Evolutionary conservation across 495 filamentous ascomycete genomes (phyloP), one percentile per base, ranked within the genome.

Genomic region (Penicillium tannophilum): DNA sequence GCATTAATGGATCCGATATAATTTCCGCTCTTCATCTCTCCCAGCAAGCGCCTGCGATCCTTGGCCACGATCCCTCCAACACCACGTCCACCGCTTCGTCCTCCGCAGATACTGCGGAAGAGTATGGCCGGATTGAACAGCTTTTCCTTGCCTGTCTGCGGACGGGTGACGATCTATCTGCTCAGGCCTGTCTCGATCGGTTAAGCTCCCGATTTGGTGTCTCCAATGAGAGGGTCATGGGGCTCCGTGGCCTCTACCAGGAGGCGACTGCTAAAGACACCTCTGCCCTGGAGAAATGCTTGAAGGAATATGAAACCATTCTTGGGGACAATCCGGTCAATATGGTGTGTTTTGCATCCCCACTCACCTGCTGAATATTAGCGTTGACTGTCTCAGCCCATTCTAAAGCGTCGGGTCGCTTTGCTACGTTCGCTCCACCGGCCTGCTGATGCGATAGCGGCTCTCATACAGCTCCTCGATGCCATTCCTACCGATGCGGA

Each of bases 401-500:
- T 98, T 56, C 75, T 88, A 23, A 98, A 98, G 75, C 87, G 94
- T 45, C 88, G 90, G 20, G 83, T 93, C 56, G 89, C 93, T 20
- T 81, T 98, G 33, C 73, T 97, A 36, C 81, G 84, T 55, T 89
- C 88, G 30, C 79, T 96, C 61, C 83, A 83, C 20, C 82, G 84
- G 56, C 72, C 81, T 3, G 66, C 82, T 10, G 91, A 96, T 57
- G 91, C 94, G 12, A 89, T 91, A 47, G 77, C 85, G 52, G 84
- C 85, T 41, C 75, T 97, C 43, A 84, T 86, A 58, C 79, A 87
- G 56, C 78, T 97, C 30, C 80, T 98, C 43, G 87, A 92, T 59
- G 84, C 88, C 56, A 88, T 89, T 10, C 93, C 94, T 6, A 97
- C 90, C 8, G 95, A 98, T 76, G 87, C 88, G 11, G 94, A 98